These are phyloP conservation scores for Peronospora belbahrii DNA, from an alignment of 352 stramenopile genomes.

Conservation along the genomic window DNA sequence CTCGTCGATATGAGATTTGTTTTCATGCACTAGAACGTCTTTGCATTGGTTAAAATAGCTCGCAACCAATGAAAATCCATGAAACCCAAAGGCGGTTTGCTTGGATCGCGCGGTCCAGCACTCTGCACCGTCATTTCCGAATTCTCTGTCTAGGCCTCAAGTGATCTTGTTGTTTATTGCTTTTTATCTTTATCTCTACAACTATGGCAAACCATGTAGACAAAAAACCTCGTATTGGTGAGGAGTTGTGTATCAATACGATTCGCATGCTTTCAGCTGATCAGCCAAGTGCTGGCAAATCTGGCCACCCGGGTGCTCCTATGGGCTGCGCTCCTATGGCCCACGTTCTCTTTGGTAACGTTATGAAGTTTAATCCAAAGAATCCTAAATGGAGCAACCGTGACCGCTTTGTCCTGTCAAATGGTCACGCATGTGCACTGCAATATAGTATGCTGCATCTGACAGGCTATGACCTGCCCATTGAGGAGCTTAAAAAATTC, in stretches of 20 bases:
- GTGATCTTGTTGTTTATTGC: constrained; percentile 6
- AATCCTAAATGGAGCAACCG: constrained; percentile 90
- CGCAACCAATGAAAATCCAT: constrained; percentile 4
- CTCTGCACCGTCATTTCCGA: constrained; percentile 26
- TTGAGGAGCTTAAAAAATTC: constrained; percentile 98
- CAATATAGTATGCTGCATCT: constrained; percentile 99
- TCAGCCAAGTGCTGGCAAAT: constrained; percentile 96
- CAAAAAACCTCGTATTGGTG: constrained; percentile 73
- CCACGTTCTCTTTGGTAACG: constrained; percentile 93
- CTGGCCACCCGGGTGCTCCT: constrained; percentile 94
- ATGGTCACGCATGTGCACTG: constrained; percentile 97
- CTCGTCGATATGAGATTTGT: not conserved
- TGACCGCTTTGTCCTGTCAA: constrained; percentile 98
- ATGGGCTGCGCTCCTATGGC: constrained; percentile 99
- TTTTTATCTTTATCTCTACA: not conserved
- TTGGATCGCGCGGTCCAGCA: constrained; percentile 19
- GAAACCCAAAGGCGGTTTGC: constrained; percentile 6
- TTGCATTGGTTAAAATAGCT: constrained; percentile 10
- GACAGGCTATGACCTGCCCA: constrained; percentile 89
- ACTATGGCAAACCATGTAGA: constrained; percentile 71
- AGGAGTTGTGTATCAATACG: constrained; percentile 95
- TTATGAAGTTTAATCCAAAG: constrained; percentile 84
- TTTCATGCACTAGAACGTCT: constrained; percentile 1
- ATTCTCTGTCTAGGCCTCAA: constrained; percentile 37
- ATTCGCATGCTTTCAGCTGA: constrained; percentile 96